These are phyloP conservation scores for Colletotrichum nymphaeae DNA, from an alignment of 2,329 filamentous ascomycete genomes.

Conservation along the genomic window DNA sequence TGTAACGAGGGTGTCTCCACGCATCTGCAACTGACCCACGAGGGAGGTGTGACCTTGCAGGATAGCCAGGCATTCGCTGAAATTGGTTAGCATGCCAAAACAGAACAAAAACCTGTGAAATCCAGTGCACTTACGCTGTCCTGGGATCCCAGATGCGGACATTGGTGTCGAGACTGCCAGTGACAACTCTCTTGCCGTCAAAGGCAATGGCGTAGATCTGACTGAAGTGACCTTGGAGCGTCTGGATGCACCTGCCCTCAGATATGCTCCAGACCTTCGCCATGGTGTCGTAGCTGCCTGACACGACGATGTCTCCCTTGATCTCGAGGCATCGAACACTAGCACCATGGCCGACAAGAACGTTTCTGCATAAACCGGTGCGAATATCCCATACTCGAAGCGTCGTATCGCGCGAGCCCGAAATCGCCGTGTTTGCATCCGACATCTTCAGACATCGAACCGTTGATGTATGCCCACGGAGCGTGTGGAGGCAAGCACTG, in stretches of 20 bases:
- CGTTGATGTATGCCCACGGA: conserved; percentile 95
- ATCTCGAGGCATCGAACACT: conserved; percentile 96
- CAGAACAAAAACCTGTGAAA: not conserved
- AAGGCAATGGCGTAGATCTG: conserved; percentile 99
- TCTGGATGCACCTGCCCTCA: conserved; percentile 91
- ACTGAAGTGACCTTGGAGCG: conserved; percentile 93
- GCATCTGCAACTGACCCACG: conserved; percentile 96
- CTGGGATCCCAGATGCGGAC: conserved; percentile 96
- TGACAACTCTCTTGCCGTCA: conserved; percentile 91
- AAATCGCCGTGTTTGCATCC: conserved; percentile 92
- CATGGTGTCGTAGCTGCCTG: conserved; percentile 96
- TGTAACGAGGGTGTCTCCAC: conserved; percentile 92
- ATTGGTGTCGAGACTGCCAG: conserved; percentile 95
- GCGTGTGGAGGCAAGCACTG: conserved; percentile 80
- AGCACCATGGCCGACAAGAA: conserved; percentile 93
- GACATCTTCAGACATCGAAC: conserved; percentile 99
- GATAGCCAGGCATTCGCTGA: conserved; percentile 83
- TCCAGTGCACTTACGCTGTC: conserved; percentile 73
- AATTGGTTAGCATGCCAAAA: conserved; percentile 44
- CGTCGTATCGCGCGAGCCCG: conserved; percentile 94
- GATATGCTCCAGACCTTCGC: conserved; percentile 98
- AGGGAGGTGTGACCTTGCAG: conserved; percentile 97
- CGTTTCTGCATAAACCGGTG: conserved; percentile 88
- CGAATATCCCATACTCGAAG: conserved; percentile 94
- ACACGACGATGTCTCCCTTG: conserved; percentile 96